Evolutionary conservation across 2,329 filamentous ascomycete genomes (phyloP), one percentile per base, ranked within the genome.

Genomic region (Colletotrichum cuscutae): DNA sequence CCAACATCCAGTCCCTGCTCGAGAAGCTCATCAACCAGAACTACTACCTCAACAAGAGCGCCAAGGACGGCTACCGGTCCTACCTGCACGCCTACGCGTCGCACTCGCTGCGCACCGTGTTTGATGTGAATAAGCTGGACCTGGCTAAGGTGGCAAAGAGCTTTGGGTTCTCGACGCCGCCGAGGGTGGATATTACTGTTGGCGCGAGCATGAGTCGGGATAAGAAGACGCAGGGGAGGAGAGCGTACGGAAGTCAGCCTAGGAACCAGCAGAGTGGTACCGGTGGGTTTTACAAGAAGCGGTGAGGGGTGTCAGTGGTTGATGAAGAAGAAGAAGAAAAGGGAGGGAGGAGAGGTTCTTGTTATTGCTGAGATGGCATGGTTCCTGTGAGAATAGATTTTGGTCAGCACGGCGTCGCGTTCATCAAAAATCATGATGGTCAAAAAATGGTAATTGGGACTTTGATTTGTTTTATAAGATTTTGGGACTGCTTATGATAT

Each of bases 41-140:
- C 84, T 98, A 98, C 86, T 98, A 98, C 83, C 89, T 99, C 71
- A 97, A 98, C 86, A 97, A 98, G 89, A 90, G 87, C 77, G 91
- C 91, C 74, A 93, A 92, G 84, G 91, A 92, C 74, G 91, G 94
- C 4, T 97, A 97, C 86, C 90, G 94, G 73, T 94, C 94, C 24
- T 99, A 99, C 82, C 89, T 99, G 28, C 95, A 98, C 82, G 96
- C 97, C 0, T 99, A 99, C 80, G 95, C 96, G 26, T 95, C 92
- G 71, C 97, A 86, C 80, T 86, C 84, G 71, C 81, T 87, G 74
- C 84, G 85, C 68, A 85, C 85, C 67, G 84, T 87, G 22, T 97
- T 96, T 79, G 93, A 97, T 79, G 92, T 97, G 73, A 90, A 95
- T 82, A 95, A 95, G 82, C 87, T 97, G 9, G 94, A 97, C 80